These are phyloP conservation scores for Sphaerulina musiva DNA, from an alignment of 2,329 filamentous ascomycete genomes.

Conservation along the genomic window DNA sequence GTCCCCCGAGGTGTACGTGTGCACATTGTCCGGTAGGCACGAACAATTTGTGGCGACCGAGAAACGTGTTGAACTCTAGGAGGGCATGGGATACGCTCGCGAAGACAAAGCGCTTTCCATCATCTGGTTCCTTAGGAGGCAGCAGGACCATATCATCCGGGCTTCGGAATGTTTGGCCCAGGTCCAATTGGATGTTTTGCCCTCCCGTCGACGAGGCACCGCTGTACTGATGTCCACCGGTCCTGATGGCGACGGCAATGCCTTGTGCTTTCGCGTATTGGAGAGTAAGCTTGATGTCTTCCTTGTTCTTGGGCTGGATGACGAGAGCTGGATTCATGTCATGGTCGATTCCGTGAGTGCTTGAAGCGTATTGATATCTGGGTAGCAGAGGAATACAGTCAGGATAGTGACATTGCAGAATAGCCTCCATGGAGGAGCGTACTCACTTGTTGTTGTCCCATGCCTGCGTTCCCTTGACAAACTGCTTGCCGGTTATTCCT, in stretches of 20 bases:
- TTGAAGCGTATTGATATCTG: slow-evolving; percentile 9
- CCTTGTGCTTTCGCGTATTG: slow-evolving; percentile 39
- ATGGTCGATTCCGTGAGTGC: slow-evolving; percentile 5
- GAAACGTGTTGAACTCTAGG: slow-evolving; percentile 41
- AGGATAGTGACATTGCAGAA: background rate
- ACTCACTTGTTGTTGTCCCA: slow-evolving; percentile 4
- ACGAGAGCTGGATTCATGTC: slow-evolving; percentile 39
- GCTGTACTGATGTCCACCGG: slow-evolving; percentile 47
- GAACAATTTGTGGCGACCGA: slow-evolving; percentile 39
- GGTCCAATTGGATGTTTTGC: slow-evolving; percentile 44
- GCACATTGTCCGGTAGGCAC: slow-evolving; percentile 45
- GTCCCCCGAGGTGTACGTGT: slow-evolving; percentile 43
- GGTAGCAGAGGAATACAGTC: background rate
- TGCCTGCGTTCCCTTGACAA: slow-evolving; percentile 4
- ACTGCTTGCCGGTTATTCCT: background rate
- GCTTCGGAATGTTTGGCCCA: slow-evolving; percentile 36
- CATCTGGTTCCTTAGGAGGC: background rate
- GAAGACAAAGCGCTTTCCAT: slow-evolving; percentile 45
- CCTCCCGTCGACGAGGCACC: slow-evolving; percentile 44
- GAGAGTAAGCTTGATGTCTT: slow-evolving; percentile 40
- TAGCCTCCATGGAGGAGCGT: background rate
- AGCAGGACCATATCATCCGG: slow-evolving; percentile 4
- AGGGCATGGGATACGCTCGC: slow-evolving; percentile 54
- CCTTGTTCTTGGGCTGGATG: slow-evolving; percentile 39
- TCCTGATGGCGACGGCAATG: slow-evolving; percentile 43